A percentile compares a stretch with the other conserved stretches of the same genome.
Conservation (phyloP, 75 land plant species). For the Selaginella moellendorffii region DNA sequence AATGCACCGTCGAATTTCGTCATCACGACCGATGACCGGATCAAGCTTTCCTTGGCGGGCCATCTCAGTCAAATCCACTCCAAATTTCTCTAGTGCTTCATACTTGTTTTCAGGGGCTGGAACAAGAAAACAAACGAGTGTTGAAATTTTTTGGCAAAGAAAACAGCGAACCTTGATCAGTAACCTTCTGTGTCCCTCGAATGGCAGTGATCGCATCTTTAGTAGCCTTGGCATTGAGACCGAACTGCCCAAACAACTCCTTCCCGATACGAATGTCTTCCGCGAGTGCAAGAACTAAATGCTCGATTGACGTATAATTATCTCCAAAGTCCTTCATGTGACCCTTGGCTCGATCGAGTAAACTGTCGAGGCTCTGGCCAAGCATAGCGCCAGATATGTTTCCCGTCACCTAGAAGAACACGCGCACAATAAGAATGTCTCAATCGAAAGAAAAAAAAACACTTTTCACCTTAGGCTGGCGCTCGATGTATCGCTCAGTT, state of each 20-base stretch:
- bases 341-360: slow-evolving; percentile 44
- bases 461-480: slow-evolving; percentile 67
- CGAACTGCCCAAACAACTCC: slow-evolving; percentile 49
- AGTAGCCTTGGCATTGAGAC: slow-evolving; percentile 28
- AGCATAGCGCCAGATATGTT: slow-evolving; percentile 41
- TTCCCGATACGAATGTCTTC: slow-evolving; percentile 59
- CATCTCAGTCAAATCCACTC: slow-evolving; percentile 58
- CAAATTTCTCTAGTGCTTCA: slow-evolving; percentile 68
- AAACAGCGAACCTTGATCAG: slow-evolving; percentile 67
- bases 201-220: slow-evolving; percentile 42
- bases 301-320: slow-evolving; percentile 67
- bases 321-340: slow-evolving; percentile 56
- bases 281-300: slow-evolving; percentile 43
- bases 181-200: slow-evolving; percentile 60
- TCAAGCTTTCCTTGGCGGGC: slow-evolving; percentile 67
- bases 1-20: slow-evolving; percentile 69
- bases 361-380: slow-evolving; percentile 30
- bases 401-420: slow-evolving; percentile 31
- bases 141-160: neutral
- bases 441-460: neutral
- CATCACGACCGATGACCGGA: slow-evolving; percentile 85
- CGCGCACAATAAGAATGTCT: neutral
- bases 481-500: slow-evolving; percentile 48
- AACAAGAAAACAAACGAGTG: too few species aligned
- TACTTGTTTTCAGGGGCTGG: slow-evolving; percentile 87